Base-by-base conservation (phyloP, 2,329 filamentous ascomycete species). In the Microdochium trichocladiopsis region DNA sequence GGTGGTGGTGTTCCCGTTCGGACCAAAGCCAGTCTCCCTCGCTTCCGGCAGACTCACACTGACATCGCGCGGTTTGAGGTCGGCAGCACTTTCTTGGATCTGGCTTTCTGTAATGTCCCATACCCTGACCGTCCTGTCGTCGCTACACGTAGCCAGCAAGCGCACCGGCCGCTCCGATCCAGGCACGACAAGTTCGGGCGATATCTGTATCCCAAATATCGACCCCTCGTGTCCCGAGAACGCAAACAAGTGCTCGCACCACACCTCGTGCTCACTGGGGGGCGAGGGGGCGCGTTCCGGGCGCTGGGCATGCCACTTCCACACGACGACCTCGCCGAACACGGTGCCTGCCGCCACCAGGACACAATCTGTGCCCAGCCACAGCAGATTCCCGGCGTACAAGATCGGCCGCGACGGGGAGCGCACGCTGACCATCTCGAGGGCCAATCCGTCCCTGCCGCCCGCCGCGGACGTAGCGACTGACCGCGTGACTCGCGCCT, bases 301-400 rank as follows among this genome's bases (percentile, higher is more conserved):
- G 3, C 28, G 23, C 31, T 28, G 56, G n/a, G 77, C 59, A 48
- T 72, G 70, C 59, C 83, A 91, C 57, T 85, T 88, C 94, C 94
- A 97, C 16, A 95, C 80, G 36, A 96, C 76, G 31, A 99, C 88
- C 67, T 97, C 92, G 2, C 94, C 94, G 69, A 97, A 97, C 1
- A 93, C 91, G 0, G 94, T 97, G 1, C 94, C 94, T 2, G 88
- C 88, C 6, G 90, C 90, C 50, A 96, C 80, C 21, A 96, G 76
- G 47, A 95, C 74, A 50, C 75, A 74, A 47, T 75, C 72, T 5
- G 67, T 51, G 6, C 77, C 76, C 8, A 84, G 69, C 78, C 86
- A 89, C 37, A 77, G 70, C 18, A 95, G 68, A 61, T 88, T 82
- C 4, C 91, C 93, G 16, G 90, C 89, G 68, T 95, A 99, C 8